Evolutionary conservation across 2,329 filamentous ascomycete species (phyloP), one percentile per base, ranked within the genome.

Genomic region (Grosmannia serpens): DNA sequence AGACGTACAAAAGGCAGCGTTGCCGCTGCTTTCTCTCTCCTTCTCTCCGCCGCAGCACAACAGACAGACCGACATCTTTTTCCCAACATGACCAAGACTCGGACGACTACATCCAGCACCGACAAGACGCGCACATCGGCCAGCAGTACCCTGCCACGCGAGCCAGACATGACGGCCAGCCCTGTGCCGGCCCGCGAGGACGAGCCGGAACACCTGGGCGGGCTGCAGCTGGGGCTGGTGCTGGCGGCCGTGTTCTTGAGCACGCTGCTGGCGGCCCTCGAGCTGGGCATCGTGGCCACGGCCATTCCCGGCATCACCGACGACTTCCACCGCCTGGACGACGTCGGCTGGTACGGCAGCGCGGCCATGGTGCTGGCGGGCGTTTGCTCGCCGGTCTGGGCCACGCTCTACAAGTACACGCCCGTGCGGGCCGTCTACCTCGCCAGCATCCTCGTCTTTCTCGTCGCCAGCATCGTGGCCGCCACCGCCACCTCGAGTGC

Each of bases 391-490:
- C 47, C 72, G 61, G 41, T 64, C 3, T 61, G 59, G 54, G 71
- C 70, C 15, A 69, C 67, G 33, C 53, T 74, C 46, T 74, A 67
- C 64, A 71, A 61, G 20, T 67, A 65, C 61, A 68, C 67, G 59
- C 60, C 64, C 26, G 64, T 67, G 26, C 73, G 73, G 63, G 65
- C 62, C 58, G 64, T 67, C 4, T 74, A 71, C 53, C 44, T 74
- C 2, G 50, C 59, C 1, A 67, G 68, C 1, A 62, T 73, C n/a
- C 52, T 65, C 3, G 56, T 74, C 20, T 74, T 74, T 59, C 70
- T 74, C 56, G 50, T 73, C 1, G 72, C 72, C 0, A 73, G 70
- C n/a, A 62, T 68, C 17, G 59, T 75, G 4, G 66, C 64, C 38
- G 66, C 64, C 1, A 54, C 60, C 3, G 65, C 66, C 1, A 56